Evolutionary conservation across 2,329 filamentous ascomycete genomes (phyloP), one percentile per base, ranked within the genome.

Genomic region (Trichoderma lentiforme): DNA sequence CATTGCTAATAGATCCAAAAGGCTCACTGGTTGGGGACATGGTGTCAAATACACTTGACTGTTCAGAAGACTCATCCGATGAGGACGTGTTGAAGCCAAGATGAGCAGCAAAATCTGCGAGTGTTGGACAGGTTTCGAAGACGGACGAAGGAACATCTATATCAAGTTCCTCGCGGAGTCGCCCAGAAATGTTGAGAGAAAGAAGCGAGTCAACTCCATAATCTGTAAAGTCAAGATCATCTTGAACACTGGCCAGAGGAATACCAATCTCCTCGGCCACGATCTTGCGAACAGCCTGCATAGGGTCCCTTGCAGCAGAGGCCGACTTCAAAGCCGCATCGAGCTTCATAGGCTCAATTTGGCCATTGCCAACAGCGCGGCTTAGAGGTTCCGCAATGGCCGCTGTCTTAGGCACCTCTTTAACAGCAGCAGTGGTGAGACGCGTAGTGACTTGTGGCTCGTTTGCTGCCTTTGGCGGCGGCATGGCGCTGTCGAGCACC

Each of bases 251-350:
- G 69, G 86, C 85, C 51, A 85, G 80, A 39, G 81, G 81, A 60
- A 88, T 83, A 73, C 87, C 87, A 21, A 87, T 83, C 77, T 90
- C 88, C 73, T 85, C 84, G 28, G 87, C 85, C 47, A 89, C 79
- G 51, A 89, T 87, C 51, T 86, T 83, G 76, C 88, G 81, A 12
- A 71, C 51, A 4, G 69, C 34, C 8, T 56, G 69, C 43, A 71
- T 56, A n/a, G 60, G 69, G 4, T 64, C 51, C 28, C 51, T 67
- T 43, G 64, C 64, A 39, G 51, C 32, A 43, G 64, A 67, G 12
- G 64, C 64, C 18, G 64, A 67, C n/a, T 67, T 67, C 32, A 67
- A 39, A 21, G 64, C 64, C 51, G 64, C 64, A n/a, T 67, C 64
- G 15, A 67, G 64, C n/a, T 67, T 67, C 34, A 39, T 51, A n/a